Evolutionary conservation across 768 basidiomycete species (phyloP), one percentile per base, ranked within the genome.

Genomic region (Lactarius hatsudake): DNA sequence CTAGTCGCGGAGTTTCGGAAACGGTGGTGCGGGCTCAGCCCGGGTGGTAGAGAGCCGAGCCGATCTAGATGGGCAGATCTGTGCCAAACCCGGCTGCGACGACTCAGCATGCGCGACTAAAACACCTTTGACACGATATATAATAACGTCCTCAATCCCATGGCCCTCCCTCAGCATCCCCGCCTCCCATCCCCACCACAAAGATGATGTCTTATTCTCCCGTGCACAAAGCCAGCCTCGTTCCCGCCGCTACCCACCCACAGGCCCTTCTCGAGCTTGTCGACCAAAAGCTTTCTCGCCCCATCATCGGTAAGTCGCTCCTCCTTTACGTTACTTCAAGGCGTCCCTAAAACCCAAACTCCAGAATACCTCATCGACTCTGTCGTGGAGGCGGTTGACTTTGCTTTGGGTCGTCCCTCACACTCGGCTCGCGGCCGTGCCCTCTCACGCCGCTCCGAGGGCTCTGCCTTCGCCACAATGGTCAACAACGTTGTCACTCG

Each of bases 331-430:
- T 34, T 26, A 32, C 42, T n/a, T 62, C 43, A 12, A 12, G 36
- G 26, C 10, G 17, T 60, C 20, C 45, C 45, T 48, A 56, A 60
- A 42, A 15, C 65, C 71, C 67, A 55, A 68, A 66, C 51, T 58
- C 9, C 69, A 92, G 90, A 91, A 64, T 87, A 89, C 76, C 78
- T 88, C 64, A 83, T 89, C 17, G 88, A 91, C 75, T 81, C 76
- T 28, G 87, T 91, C 9, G 78, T 83, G 7, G 89, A 91, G 67
- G 87, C 89, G 0, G 90, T 91, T 62, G 88, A 90, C 77, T 90
- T 82, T 73, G 89, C 90, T 17, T 84, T 91, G 77, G 86, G 87
- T n/a, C 83, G 87, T 34, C 81, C 88, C 20, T 82, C 86, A 2
- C 81, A 86, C 20, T 83, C 84, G 0, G 74, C 77, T 2, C 80